Percentiles rank a stretch among this genome's conserved stretches.
Conservation (phyloP, 176 grass and related monocot genomes). For the Carex littledalei region DNA sequence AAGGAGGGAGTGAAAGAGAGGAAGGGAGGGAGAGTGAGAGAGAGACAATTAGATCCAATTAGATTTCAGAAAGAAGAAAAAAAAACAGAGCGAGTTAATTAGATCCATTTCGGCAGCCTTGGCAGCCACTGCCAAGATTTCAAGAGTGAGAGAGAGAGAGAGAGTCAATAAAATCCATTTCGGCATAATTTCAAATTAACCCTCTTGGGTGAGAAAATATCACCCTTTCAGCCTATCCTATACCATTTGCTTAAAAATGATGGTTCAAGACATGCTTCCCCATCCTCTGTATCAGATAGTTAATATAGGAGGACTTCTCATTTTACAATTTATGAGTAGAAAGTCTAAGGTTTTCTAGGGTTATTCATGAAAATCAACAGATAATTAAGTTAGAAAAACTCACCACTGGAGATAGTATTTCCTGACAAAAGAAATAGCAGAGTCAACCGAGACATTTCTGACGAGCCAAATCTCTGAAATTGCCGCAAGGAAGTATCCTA, state of each 20-base stretch:
- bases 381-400: conserved; percentile 34
- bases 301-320: not conserved
- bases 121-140: no score
- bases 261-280: not conserved
- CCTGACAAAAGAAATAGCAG: conserved; percentile 56
- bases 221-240: not conserved
- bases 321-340: not conserved
- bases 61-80: no score
- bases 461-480: conserved; percentile 90
- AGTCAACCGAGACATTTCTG: conserved; percentile 53
- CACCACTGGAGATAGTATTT: conserved; percentile 86
- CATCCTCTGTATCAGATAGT: not conserved
- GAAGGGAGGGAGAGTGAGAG: not conserved
- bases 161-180: not conserved
- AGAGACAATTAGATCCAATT: not conserved
- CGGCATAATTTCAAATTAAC: not conserved
- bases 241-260: not conserved
- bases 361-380: not conserved
- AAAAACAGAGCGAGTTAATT: not conserved
- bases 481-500: conserved; percentile 88
- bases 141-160: not conserved
- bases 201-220: not conserved
- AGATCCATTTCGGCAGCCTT: not conserved
- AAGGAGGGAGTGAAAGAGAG: not conserved
- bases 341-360: not conserved